Conservation (phyloP, 83 land plant genomes). For the Larix sibirica region DNA sequence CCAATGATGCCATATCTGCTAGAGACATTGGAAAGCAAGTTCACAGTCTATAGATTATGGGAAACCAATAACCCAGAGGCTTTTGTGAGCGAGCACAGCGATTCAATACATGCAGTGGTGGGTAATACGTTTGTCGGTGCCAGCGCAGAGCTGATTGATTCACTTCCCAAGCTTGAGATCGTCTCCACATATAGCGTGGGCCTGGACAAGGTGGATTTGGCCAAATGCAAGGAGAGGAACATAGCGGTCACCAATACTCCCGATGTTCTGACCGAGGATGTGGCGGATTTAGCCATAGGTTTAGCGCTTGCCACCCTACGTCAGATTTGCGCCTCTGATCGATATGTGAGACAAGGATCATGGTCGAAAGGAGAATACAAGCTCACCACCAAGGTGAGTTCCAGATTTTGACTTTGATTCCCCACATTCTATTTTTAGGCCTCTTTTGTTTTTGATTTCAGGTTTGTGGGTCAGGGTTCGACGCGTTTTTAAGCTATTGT, state of each 20-base stretch:
- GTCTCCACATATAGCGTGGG: conserved; percentile 79
- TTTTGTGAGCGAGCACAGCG: conserved; percentile 25
- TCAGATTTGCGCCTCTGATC: conserved; percentile 59
- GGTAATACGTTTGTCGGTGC: conserved; percentile 51
- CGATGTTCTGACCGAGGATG: conserved; percentile 83
- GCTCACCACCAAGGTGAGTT: conserved; percentile 62
- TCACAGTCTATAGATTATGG: conserved; percentile 51
- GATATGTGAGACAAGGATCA: conserved; percentile 66
- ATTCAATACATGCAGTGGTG: conserved; percentile 66
- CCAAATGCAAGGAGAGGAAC: conserved; percentile 70
- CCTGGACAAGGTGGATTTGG: conserved; percentile 73
- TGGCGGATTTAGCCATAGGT: conserved; percentile 81
- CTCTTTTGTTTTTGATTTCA: too few species aligned
- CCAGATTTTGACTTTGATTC: too few species aligned
- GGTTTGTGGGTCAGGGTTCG: too few species aligned
- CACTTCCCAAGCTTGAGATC: conserved; percentile 78
- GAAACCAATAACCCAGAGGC: conserved; percentile 15
- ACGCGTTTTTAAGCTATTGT: too few species aligned
- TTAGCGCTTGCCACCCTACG: conserved; percentile 59
- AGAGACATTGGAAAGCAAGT: conserved; percentile 48
- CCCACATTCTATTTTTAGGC: too few species aligned
- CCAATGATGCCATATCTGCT: conserved; percentile 59
- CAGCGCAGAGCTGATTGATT: conserved; percentile 53
- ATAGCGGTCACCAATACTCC: conserved; percentile 86
- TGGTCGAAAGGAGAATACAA: conserved; percentile 70